These are phyloP conservation scores for Quillaja saponaria DNA, from an alignment of 306 rosid species.

Conservation along the genomic window DNA sequence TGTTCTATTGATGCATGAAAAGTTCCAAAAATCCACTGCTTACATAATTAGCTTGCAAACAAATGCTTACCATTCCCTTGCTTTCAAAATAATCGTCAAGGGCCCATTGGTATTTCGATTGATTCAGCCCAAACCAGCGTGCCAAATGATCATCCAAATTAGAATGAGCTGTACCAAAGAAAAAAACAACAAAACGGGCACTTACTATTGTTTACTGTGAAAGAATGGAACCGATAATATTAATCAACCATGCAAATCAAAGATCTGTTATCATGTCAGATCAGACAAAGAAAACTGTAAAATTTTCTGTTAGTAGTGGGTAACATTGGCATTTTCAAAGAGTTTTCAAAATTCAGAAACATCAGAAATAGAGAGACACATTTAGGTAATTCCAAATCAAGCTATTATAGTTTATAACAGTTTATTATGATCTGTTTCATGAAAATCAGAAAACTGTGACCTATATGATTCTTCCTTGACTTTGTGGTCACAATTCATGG, in stretches of 20 bases:
- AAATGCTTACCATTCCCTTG: constrained; percentile 81
- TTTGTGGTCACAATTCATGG: constrained; percentile 3
- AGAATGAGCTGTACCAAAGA: constrained; percentile 69
- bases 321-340: background rate
- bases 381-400: background rate
- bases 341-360: background rate
- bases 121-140: constrained; percentile 97
- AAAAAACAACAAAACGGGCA: background rate
- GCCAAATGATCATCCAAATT: constrained; percentile 96
- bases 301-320: no score
- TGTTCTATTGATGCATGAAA: no score
- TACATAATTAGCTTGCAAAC: constrained; percentile 16
- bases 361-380: constrained; percentile 20
- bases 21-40: background rate
- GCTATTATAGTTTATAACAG: background rate
- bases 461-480: background rate
- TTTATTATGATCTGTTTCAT: background rate
- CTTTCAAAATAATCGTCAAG: constrained; percentile 89
- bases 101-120: constrained; percentile 99
- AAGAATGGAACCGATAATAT: constrained; percentile 7
- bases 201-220: background rate
- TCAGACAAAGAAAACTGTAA: constrained; percentile 8
- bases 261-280: background rate
- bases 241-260: background rate
- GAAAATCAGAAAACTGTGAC: background rate